These are phyloP conservation scores for Vigna reflexopilosa DNA, from an alignment of 306 rosid species.

Conservation along the genomic window DNA sequence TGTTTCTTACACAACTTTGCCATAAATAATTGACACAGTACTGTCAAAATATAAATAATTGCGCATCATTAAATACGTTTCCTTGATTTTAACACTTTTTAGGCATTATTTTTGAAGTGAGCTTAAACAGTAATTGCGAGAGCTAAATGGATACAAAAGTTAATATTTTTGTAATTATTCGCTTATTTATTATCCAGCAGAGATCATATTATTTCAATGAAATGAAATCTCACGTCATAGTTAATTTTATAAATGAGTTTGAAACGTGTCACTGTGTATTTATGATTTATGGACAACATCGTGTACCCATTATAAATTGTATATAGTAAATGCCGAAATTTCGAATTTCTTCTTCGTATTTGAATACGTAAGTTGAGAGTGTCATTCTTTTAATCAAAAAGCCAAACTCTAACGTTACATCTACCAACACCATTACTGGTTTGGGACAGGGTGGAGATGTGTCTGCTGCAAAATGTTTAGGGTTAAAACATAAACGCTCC, in stretches of 20 bases:
- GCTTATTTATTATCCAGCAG: background rate
- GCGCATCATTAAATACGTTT: background rate
- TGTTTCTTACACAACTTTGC: background rate
- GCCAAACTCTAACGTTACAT: constrained; percentile 12
- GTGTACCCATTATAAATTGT: background rate
- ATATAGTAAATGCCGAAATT: constrained; percentile 9
- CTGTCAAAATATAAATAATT: background rate
- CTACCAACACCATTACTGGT: constrained; percentile 41
- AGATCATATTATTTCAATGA: background rate
- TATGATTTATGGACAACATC: constrained; percentile 13
- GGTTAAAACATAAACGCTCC: constrained; percentile 68
- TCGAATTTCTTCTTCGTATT: constrained; percentile 11
- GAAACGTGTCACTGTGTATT: constrained; percentile 10
- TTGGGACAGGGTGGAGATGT: constrained; percentile 40
- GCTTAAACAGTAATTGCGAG: background rate
- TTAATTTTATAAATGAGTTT: constrained; percentile 4
- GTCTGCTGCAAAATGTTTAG: constrained; percentile 49
- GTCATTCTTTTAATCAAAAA: constrained; percentile 31
- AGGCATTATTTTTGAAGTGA: background rate
- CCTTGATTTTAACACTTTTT: background rate
- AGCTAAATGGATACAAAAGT: background rate
- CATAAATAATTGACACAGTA: background rate
- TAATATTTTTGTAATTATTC: constrained; percentile 3
- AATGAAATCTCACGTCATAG: background rate
- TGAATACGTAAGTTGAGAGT: background rate